Conservation (phyloP, 1,284 basidiomycete species). For the Chiua sp. region DNA sequence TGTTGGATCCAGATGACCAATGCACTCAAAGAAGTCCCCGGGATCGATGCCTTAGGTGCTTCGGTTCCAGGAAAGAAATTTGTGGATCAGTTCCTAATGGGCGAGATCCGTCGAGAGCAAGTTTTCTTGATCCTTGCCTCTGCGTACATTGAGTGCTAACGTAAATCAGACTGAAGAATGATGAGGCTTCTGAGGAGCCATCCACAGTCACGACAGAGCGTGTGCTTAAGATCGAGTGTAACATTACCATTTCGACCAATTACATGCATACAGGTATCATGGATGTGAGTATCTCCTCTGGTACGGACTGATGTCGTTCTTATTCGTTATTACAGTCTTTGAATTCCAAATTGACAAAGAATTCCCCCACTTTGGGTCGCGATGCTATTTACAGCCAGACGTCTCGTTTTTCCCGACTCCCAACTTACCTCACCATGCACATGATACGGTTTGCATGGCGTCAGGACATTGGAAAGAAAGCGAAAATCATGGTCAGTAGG, state of each 20-base stretch:
- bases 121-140: constrained; percentile 35
- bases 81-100: constrained; percentile 86
- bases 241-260: constrained; percentile 87
- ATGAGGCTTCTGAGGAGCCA: constrained; percentile 84
- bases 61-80: constrained; percentile 56
- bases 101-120: constrained; percentile 83
- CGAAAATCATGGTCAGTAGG: constrained; percentile 83
- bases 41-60: constrained; percentile 43
- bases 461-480: constrained; percentile 88
- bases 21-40: constrained; percentile 70
- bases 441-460: constrained; percentile 98
- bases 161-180: constrained; percentile 66
- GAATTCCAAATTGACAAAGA: constrained; percentile 88
- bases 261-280: constrained; percentile 89
- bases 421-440: constrained; percentile 85
- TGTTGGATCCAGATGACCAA: constrained; percentile 90
- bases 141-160: constrained; percentile 13
- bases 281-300: constrained; percentile 62
- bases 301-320: not conserved
- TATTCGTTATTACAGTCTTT: constrained; percentile 62
- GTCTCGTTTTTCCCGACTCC: constrained; percentile 85
- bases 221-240: constrained; percentile 92
- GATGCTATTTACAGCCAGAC: constrained; percentile 86
- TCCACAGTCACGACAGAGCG: constrained; percentile 70
- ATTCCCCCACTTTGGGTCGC: constrained; percentile 79